These are phyloP conservation scores for Kazachstania taianensis DNA, from an alignment of 805 yeast genomes.

Conservation along the genomic window DNA sequence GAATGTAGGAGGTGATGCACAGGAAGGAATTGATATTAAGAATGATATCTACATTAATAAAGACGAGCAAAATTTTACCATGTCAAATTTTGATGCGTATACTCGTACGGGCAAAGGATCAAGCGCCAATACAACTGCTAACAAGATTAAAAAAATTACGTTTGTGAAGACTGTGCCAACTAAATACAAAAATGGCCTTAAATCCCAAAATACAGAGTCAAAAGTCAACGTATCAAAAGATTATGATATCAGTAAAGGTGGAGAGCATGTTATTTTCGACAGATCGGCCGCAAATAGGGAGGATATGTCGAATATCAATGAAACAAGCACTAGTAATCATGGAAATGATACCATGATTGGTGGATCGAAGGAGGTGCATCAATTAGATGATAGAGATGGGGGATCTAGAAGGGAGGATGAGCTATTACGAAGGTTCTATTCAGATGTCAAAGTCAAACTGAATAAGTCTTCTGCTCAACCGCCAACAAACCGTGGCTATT, in stretches of 20 bases:
- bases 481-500: constrained; percentile 8
- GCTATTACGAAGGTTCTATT: background rate
- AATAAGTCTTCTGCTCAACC: constrained; percentile 7
- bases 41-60: no score
- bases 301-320: background rate
- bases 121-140: no score
- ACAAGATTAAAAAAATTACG: no score
- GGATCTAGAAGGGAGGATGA: background rate
- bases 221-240: background rate
- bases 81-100: no score
- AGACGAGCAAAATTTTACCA: no score
- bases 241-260: no score
- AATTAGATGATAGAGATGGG: no score
- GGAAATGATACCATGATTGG: background rate
- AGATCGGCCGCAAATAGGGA: background rate
- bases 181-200: background rate
- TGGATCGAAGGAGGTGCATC: background rate
- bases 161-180: background rate
- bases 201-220: background rate
- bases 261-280: background rate
- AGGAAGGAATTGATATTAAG: no score
- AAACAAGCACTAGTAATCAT: background rate
- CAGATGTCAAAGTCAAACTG: constrained; percentile 6
- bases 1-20: no score
- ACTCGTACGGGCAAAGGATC: no score